Evolutionary conservation across 2,329 filamentous ascomycete species (phyloP), one percentile per base, ranked within the genome.

Genomic region (Calonectria naviculata): DNA sequence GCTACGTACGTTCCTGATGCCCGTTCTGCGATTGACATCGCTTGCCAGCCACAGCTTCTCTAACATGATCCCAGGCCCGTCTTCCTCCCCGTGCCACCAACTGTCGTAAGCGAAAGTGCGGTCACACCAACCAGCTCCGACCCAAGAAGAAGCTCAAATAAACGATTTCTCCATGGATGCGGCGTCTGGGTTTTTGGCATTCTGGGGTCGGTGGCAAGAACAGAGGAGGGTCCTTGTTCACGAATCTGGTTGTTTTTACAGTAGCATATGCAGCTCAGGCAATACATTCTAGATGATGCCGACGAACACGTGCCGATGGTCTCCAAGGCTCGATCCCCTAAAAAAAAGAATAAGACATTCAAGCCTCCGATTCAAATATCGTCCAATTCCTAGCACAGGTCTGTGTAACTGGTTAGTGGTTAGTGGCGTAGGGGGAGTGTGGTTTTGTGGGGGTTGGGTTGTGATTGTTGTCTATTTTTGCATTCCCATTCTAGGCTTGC

Each of bases 71-170:
- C 12, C 71, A 91, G 89, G 90, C 91, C 75, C 95, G 96, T 87
- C 95, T 98, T 78, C 96, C 96, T 80, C 96, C 96, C 81, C 95
- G 97, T 92, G 97, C 97, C 83, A 98, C 96, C 92, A 99, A 99
- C 94, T 99, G 97, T 94, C 92, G 95, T 84, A 98, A 98, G 95
- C 95, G 95, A 91, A 98, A 98, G 93, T 98, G 96, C 89, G 97
- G 96, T 78, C 97, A 98, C 93, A 97, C 93, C 90, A 98, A 98
- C 94, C 97, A 99, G 93, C 94, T 99, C 86, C 95, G 97, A 89
- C 97, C 97, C 88, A 99, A 99, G 96, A 99, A 99, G 95, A 99
- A 99, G 96, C 92, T 98, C 86, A 98, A 98, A 90, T 88, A 87
- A 82, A 84, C 82, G 80, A 83, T 83, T 80, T 73, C 72, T 78